Conservation (phyloP, 2,329 filamentous ascomycete genomes). For the Septoria petroselini region DNA sequence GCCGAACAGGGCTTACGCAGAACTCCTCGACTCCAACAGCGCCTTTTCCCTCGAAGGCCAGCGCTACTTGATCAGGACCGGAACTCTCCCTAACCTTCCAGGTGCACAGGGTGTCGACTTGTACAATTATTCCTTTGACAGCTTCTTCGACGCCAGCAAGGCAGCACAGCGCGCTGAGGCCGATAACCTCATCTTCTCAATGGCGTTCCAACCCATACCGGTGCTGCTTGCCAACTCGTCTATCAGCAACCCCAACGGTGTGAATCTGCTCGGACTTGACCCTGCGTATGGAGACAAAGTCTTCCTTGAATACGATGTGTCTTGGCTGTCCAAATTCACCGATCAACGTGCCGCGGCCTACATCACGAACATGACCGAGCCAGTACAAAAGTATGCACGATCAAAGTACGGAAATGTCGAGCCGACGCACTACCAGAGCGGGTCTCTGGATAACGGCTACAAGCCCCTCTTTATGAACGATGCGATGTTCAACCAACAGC, state of each 20-base stretch:
- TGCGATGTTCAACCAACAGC: conserved; percentile 30
- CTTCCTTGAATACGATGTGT: conserved; percentile 29
- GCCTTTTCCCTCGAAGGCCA: conserved; percentile 24
- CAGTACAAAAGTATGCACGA: conserved; percentile 22
- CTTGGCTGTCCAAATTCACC: conserved; percentile 20
- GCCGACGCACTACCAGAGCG: conserved; percentile 27
- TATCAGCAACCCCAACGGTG: conserved; percentile 20
- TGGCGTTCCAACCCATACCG: conserved; percentile 28
- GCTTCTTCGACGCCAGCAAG: conserved; percentile 18
- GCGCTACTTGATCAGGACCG: conserved; percentile 43
- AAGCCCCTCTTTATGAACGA: conserved; percentile 31
- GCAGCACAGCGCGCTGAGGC: conserved; percentile 10
- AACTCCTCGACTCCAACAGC: conserved; percentile 24
- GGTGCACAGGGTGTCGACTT: conserved; percentile 20
- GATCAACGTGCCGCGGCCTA: conserved; percentile 20
- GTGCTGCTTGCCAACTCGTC: conserved; percentile 21
- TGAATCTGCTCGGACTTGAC: conserved; percentile 25
- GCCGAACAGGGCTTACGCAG: conserved; percentile 17
- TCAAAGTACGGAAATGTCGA: conserved; percentile 19
- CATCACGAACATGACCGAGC: conserved; percentile 23
- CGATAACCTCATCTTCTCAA: conserved; percentile 22
- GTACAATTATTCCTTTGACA: conserved; percentile 23
- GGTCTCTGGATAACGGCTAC: conserved; percentile 20
- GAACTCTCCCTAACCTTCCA: conserved; percentile 39
- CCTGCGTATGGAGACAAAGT: conserved; percentile 22